Percentiles rank a stretch among this genome's conserved stretches.
Conservation (phyloP, 2,329 filamentous ascomycete species). For the Beauveria pseudobassiana region DNA sequence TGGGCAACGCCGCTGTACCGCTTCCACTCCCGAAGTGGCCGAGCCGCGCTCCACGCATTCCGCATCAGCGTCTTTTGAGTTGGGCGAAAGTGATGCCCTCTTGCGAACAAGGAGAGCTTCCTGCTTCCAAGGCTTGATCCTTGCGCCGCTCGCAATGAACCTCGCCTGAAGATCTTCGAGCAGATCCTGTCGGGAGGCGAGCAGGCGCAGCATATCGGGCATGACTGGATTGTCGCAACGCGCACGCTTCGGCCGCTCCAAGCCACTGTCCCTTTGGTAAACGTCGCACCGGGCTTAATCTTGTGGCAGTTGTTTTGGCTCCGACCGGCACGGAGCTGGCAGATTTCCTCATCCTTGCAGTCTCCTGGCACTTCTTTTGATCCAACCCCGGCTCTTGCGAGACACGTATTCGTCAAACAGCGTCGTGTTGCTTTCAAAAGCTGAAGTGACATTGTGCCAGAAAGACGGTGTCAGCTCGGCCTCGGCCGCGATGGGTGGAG, state of each 20-base stretch:
- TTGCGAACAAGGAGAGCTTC: background rate
- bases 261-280: slow-evolving; percentile 23
- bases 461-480: slow-evolving; percentile 47
- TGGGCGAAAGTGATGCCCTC: background rate
- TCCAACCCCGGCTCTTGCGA: slow-evolving; percentile 41
- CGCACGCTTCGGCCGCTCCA: slow-evolving; percentile 15
- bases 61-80: background rate
- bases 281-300: slow-evolving; percentile 28
- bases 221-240: slow-evolving; percentile 25
- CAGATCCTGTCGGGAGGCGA: slow-evolving; percentile 20
- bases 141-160: background rate
- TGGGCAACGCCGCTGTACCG: background rate
- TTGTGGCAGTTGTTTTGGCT: slow-evolving; percentile 44
- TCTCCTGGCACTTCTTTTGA: slow-evolving; percentile 30
- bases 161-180: slow-evolving; percentile 19
- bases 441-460: slow-evolving; percentile 49
- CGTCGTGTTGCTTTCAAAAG: slow-evolving; percentile 35
- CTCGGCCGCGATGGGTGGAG: slow-evolving; percentile 29
- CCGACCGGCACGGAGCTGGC: slow-evolving; percentile 42
- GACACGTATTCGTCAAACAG: slow-evolving; percentile 42
- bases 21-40: background rate
- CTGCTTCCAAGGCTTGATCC: slow-evolving; percentile 1
- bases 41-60: background rate
- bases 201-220: slow-evolving; percentile 21
- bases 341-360: slow-evolving; percentile 41